Evolutionary conservation across 805 yeast species (phyloP), one percentile per base, ranked within the genome.

Genomic region (Yamadazyma nakazawae): DNA sequence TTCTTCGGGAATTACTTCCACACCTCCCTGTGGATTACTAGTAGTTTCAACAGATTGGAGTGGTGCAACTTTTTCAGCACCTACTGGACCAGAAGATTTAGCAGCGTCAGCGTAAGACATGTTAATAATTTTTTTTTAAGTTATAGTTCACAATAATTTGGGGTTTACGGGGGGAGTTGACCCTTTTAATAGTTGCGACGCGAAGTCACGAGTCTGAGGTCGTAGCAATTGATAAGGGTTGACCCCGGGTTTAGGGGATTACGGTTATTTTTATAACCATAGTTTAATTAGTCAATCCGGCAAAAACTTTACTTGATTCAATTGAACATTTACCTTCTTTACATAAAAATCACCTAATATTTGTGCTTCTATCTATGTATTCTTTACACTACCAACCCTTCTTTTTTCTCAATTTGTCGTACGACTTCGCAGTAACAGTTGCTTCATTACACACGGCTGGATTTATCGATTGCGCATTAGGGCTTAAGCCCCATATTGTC

Each of bases 71-170:
- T 63, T 60, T 42, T 56, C 60, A 46, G 63, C 63, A 5, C 65
- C 66, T 38, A 58, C 56, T 34, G 72, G 72, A 13, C 70, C 72
- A 10, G 72, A 58, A 30, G 71, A 57, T 40, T 68, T 69, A 46
- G 74, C 75, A 42, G 70, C 75, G 40, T 70, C 71, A 37, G 75
- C 73, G 67, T 68, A 69, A 25, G 60, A 53, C 54, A 50, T 50
- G 18, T n/a, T 36, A 18, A 13, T 28, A 13, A 12, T 5, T 28
- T 13, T 28, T 28, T 13, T 9, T n/a, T n/a, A n/a, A n/a, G n/a
- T n/a, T n/a, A n/a, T n/a, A n/a, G n/a, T n/a, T n/a, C n/a, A n/a
- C n/a, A n/a, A n/a, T n/a, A n/a, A n/a, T n/a, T n/a, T n/a, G n/a
- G n/a, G n/a, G n/a, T n/a, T n/a, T n/a, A n/a, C n/a, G n/a, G 16